Evolutionary conservation across 2,329 filamentous ascomycete species (phyloP), one percentile per base, ranked within the genome.

Genomic region (Cephalotrichum gorgonifer): DNA sequence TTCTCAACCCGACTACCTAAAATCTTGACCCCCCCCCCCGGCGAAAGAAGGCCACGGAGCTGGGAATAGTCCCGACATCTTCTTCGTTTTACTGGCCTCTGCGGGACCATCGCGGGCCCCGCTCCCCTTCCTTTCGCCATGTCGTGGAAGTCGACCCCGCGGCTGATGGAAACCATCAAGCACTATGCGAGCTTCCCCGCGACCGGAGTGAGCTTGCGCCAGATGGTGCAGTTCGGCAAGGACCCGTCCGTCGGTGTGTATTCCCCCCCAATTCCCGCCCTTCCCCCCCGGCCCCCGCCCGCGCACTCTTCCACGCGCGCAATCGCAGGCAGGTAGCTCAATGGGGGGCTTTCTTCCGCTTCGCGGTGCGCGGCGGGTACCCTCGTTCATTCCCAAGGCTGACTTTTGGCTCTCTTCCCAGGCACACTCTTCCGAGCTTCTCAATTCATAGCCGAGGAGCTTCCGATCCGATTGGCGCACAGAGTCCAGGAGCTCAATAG

Each of bases 161-260:
- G 81, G 72, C 71, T 97, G 82, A 93, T 95, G 88, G 86, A 93
- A 60, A 95, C 86, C 74, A 96, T 96, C 83, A 83, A 85, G 69
- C 89, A 96, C 72, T 96, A 96, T 78, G 88, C 89, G 67, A 88
- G 83, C 69, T 98, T 97, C 69, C 93, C 93, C 56, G 93, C 93
- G 53, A 98, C 93, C 14, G 93, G 93, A 61, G 87, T 94, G 60
- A 96, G 90, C 65, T 76, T 98, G 68, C 81, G 93, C 66, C 93
- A 98, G 76, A 98, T 98, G 93, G 91, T 97, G 51, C 91, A 97
- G 68, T 97, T 97, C 67, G 91, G 91, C 63, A 89, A 95, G 73
- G 87, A 83, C 65, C 90, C 91, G 48, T 96, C 90, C 15, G 87
- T 83, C 59, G 88, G 88, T 93, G 73, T 61, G 77, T 66, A 50